Percentiles rank a stretch among this genome's conserved stretches.
These are phyloP conservation scores for Lecanoromycetidae sp. DNA, from an alignment of 2,329 filamentous ascomycete species.

Conservation along the genomic window DNA sequence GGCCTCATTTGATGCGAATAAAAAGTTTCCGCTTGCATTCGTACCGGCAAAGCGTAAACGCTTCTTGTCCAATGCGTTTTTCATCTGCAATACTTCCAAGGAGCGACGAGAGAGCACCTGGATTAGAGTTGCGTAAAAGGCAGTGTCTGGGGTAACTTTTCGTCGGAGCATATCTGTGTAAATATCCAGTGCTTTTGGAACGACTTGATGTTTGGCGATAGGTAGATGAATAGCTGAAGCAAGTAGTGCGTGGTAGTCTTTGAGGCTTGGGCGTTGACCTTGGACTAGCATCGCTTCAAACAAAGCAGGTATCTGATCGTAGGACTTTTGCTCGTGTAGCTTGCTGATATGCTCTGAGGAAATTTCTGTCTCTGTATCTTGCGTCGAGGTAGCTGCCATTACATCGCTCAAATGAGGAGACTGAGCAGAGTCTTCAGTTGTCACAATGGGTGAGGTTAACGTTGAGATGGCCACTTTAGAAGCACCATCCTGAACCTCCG, in stretches of 20 bases:
- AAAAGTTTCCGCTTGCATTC: conserved; percentile 72
- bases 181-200: conserved; percentile 83
- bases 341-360: conserved; percentile 70
- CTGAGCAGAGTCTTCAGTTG: conserved; percentile 18
- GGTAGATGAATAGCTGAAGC: conserved; percentile 75
- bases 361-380: conserved; percentile 51
- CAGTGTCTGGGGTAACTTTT: conserved; percentile 65
- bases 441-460: not conserved
- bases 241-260: conserved; percentile 86
- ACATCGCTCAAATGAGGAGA: conserved; percentile 33
- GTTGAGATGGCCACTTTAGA: too few species aligned
- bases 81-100: conserved; percentile 62
- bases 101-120: conserved; percentile 69
- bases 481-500: too few species aligned
- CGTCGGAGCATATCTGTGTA: conserved; percentile 93
- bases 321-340: conserved; percentile 59
- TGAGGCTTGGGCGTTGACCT: conserved; percentile 65
- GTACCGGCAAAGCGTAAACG: conserved; percentile 73
- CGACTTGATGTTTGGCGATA: conserved; percentile 65
- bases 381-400: conserved; percentile 49
- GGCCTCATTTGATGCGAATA: conserved; percentile 76
- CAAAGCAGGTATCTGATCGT: conserved; percentile 75
- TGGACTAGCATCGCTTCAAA: conserved; percentile 84
- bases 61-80: conserved; percentile 65
- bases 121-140: conserved; percentile 81